Base-by-base conservation (phyloP, 2,329 filamentous ascomycete species). In the Alternaria alternata region DNA sequence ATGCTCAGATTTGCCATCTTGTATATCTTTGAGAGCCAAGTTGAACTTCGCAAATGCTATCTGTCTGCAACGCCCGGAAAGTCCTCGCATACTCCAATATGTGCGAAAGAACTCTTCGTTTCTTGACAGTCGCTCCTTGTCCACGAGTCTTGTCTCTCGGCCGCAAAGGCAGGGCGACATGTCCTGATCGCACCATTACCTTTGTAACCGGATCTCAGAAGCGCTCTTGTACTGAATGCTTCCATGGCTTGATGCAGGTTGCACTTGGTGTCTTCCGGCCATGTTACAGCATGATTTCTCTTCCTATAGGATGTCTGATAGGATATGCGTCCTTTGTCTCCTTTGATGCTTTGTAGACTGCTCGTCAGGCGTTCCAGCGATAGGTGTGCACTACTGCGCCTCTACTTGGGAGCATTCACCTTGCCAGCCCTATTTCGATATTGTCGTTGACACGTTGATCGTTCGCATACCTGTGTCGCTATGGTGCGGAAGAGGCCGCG, bases 181-280 rank as follows among this genome's bases (percentile, higher is more conserved):
- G 2, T 48, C 44, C 34, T 22, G 7, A 16, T n/a, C 28, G 18
- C 44, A 11, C 28, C 28, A 48, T n/a, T 28, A 28, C 18, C 11
- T 22, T 11, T 16, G n/a, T 28, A 22, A 2, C 14, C 28, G 32
- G 39, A 16, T 12, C 14, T 11, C 18, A 48, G 44, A 34, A 48
- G 11, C 7, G 20, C 18, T 3, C 44, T 20, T 48, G 4, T 14
- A 5, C 8, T 20, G 28, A 28, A n/a, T 14, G 12, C 28, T 9
- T 6, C 28, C n/a, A 34, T 0, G 1, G 9, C 3, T 1, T 18
- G 5, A 20, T 9, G 5, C 4, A n/a, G 44, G 3, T 22, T 16
- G n/a, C 12, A 6, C 12, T 7, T 38, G 12, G 32, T 16, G 32
- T 12, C 14, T 30, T 38, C 36, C 7, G 16, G 36, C 6, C 4